Evolutionary conservation across 2,329 filamentous ascomycete species (phyloP), one percentile per base, ranked within the genome.

Genomic region (Mycocentrospora acerina): DNA sequence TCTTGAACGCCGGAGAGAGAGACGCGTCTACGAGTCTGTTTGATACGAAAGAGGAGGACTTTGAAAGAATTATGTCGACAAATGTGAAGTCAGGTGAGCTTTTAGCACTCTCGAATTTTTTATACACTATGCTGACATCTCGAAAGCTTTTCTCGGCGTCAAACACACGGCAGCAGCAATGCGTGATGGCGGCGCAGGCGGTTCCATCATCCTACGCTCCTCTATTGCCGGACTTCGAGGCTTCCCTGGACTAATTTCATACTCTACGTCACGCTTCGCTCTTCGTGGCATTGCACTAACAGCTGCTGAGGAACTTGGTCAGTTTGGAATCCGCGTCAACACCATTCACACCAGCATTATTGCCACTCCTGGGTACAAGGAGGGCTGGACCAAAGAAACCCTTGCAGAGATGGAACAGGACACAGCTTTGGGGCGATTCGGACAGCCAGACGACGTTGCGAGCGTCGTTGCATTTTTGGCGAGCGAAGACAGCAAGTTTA

Each of bases 341-440:
- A 69, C 66, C 3, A 64, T 70, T 12, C 67, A 70, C 43, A 68
- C 66, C 4, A 66, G 64, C 31, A 66, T 65, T 27, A 61, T 70
- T 16, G 59, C 67, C 25, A 60, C 61, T 2, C 60, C 64, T 6
- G 61, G 66, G 37, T 69, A 64, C 37, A 53, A 57, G 24, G 53
- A 62, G 24, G 46, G 64, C 3, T 68, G 65, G 65, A 57, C 39
- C n/a, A 40, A 53, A 14, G 62, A 68, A 36, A 60, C 59, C 39
- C 46, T 69, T 19, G 61, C 57, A 8, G 59, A 62, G 42, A 41
- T 69, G 35, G 48, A 59, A 37, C 51, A 48, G 7, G 59, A 53
- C 11, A 63, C 65, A n/a, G 57, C 64, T 3, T 43, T 70, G 22
- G 66, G 64, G 6, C 52, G 66, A 6, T 66, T 66, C 29, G 65